Base-by-base conservation (phyloP, 345 rosid genomes). In the Hibiscus trionum region DNA sequence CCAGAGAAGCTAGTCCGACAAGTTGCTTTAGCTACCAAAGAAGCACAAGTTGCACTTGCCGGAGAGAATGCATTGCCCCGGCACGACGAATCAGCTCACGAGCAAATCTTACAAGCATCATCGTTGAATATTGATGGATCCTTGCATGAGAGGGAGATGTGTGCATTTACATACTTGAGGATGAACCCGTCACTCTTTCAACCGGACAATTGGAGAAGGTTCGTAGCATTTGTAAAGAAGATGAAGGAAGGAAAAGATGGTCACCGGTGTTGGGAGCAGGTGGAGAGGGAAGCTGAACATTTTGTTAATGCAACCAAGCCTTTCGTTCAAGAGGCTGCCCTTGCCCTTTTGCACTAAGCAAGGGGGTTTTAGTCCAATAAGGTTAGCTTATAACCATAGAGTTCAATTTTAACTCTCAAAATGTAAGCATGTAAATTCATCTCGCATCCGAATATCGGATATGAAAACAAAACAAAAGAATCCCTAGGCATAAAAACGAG, bases 1-100 rank as follows among this genome's bases (percentile, higher is more conserved):
- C 99, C 99, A 0, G 97, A 92, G 88, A 90, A 88, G 84, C 93
- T 95, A 49, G 97, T 95, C 17, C 89, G 64, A 85, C 97, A 95
- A 77, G 97, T 92, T 61, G 91, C 90, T 63, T 35, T 87, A 72
- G 97, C 97, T 11, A 88, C 97, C 15, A 79, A 69, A 35, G 84
- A 79, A 65, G 91, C 97, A 12, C 77, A 81, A 42, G 92, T 89
- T 53, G 90, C 90, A 1, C 87, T 95, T 21, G 99, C 99, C 0
- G 97, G 99, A 35, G 99, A 95, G 72, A 95, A 95, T 69, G 97
- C 97, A 0, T 69, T 95, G 87, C 97, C 90, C 31, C 82, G 97
- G 16, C 89, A 85, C 0, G 97, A 95, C 14, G 91, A 83, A 2
- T 83, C 71, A 6, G 97, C 97, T 0, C 96, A 86, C 4, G 89